Conservation (phyloP, 495 filamentous ascomycete genomes). For the Lasiosphaeris hirsuta region DNA sequence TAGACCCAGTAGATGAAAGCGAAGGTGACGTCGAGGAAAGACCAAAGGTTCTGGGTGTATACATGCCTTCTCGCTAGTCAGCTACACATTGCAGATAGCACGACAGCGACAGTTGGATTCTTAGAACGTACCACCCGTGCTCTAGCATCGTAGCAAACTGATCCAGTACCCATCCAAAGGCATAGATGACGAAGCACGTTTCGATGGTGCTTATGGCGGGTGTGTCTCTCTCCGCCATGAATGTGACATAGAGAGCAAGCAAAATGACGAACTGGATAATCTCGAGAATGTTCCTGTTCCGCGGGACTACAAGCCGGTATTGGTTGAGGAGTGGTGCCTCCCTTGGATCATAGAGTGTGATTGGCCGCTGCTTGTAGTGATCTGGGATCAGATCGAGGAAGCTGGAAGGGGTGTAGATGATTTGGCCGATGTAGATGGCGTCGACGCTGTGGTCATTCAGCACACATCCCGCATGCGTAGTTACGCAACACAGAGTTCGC, state of each 20-base stretch:
- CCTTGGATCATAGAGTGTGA: slow-evolving; percentile 65
- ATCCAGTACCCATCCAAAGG: slow-evolving; percentile 68
- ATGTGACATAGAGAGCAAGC: slow-evolving; percentile 57
- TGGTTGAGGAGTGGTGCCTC: slow-evolving; percentile 67
- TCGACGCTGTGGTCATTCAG: slow-evolving; percentile 43
- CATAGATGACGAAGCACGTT: slow-evolving; percentile 60
- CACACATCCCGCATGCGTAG: neutral
- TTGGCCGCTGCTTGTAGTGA: slow-evolving; percentile 68
- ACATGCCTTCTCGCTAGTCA: slow-evolving; percentile 53
- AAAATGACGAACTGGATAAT: slow-evolving; percentile 63
- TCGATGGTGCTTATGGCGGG: slow-evolving; percentile 49
- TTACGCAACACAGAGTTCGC: neutral
- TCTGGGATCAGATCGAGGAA: slow-evolving; percentile 72
- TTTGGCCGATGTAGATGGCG: slow-evolving; percentile 62
- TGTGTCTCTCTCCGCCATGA: slow-evolving; percentile 58
- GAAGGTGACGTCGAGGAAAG: slow-evolving; percentile 71
- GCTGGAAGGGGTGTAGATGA: slow-evolving; percentile 67
- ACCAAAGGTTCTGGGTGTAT: slow-evolving; percentile 76
- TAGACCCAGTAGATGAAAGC: slow-evolving; percentile 59
- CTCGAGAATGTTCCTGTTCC: slow-evolving; percentile 65
- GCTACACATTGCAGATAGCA: neutral
- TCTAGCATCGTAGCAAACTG: slow-evolving; percentile 69
- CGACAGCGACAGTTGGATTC: neutral
- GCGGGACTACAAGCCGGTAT: slow-evolving; percentile 68
- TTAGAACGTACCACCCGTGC: slow-evolving; percentile 56